These are phyloP conservation scores for Eucalyptus dawsonii DNA, from an alignment of 345 rosid species.

Conservation along the genomic window DNA sequence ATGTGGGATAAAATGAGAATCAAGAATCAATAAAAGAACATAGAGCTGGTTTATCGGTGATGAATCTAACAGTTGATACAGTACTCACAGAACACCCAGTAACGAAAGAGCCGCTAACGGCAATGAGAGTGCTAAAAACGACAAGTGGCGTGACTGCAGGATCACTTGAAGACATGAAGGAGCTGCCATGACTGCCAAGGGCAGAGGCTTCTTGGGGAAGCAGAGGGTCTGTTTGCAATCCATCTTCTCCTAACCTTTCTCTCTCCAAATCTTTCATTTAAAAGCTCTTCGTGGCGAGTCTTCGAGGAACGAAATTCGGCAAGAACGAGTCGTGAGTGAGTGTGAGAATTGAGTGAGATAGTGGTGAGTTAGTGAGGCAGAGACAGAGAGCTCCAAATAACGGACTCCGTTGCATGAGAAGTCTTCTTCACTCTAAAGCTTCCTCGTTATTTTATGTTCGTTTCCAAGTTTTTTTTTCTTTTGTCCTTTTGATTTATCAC, in stretches of 20 bases:
- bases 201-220: background rate
- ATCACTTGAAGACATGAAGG: background rate
- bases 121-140: slow-evolving; percentile 40
- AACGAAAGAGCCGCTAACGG: slow-evolving; percentile 13
- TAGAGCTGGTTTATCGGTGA: background rate
- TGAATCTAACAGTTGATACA: background rate
- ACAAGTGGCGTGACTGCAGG: slow-evolving; percentile 10
- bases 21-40: background rate
- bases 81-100: slow-evolving; percentile 22
- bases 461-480: background rate
- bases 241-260: background rate
- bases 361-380: background rate
- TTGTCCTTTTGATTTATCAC: background rate
- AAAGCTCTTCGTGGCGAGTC: background rate
- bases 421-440: background rate
- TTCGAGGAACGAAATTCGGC: background rate
- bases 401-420: background rate
- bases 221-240: background rate
- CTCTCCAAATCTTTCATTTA: background rate
- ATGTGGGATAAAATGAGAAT: background rate
- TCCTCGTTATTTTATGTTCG: background rate
- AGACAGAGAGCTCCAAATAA: background rate
- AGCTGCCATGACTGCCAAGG: background rate
- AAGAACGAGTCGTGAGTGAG: background rate
- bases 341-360: background rate